Evolutionary conservation across 2,329 filamentous ascomycete species (phyloP).

Genomic region (Fusarium sp.): DNA sequence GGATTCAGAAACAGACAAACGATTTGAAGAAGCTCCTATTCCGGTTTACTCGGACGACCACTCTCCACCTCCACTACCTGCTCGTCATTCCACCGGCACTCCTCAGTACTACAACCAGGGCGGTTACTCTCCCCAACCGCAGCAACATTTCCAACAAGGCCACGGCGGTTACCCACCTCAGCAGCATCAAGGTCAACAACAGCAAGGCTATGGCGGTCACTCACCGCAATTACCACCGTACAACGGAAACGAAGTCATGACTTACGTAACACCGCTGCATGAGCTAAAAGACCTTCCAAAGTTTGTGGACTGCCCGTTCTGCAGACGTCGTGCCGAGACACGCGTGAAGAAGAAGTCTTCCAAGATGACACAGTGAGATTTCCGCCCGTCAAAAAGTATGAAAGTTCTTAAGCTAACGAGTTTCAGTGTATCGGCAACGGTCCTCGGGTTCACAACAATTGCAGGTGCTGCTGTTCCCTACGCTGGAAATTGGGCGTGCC

Average conservation of each 20-base stretch:
- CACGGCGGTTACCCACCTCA: background rate
- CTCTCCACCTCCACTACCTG: conserved; percentile 14
- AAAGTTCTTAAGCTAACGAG: background rate
- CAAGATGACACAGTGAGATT: conserved; percentile 39
- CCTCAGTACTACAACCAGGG: background rate
- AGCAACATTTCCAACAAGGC: background rate
- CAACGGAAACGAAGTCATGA: conserved; percentile 3
- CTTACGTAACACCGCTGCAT: conserved; percentile 40
- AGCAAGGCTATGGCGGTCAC: background rate
- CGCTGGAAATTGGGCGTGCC: conserved; percentile 33
- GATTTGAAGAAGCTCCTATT: conserved; percentile 21
- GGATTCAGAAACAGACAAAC: conserved; percentile 25
- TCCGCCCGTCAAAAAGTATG: fast-evolving
- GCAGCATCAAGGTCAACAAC: background rate
- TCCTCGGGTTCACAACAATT: conserved; percentile 41
- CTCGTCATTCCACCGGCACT: background rate
- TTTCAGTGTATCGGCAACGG: conserved; percentile 34
- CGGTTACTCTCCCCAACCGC: background rate
- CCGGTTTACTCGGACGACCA: conserved; percentile 4
- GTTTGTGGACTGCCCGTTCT: conserved; percentile 46
- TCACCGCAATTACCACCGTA: conserved; percentile 9
- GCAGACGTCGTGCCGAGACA: conserved; percentile 36
- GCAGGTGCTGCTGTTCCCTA: conserved; percentile 43
- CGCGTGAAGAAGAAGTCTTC: conserved; percentile 43
- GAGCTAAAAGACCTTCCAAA: conserved; percentile 44